Base-by-base conservation (phyloP, 441 rosid species). In the Codiaeum variegatum region DNA sequence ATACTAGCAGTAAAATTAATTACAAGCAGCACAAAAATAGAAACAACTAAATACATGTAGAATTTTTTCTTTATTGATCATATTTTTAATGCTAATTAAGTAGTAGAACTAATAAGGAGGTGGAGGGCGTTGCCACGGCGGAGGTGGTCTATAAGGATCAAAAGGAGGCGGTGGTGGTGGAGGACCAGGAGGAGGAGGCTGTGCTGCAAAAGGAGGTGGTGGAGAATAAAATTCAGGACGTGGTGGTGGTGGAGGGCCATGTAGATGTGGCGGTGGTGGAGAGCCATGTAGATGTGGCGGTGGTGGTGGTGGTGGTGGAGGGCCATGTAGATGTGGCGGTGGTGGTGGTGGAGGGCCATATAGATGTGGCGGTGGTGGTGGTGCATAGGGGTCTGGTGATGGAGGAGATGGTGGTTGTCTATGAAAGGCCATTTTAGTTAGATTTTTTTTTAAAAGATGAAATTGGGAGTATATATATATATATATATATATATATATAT, bases 161-260 rank as follows among this genome's bases (percentile, higher is more conserved):
- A 21, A 55, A 23, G 9, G 1, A 23, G 62, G 62, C 13, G 62
- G 62, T 24, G 62, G 62, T 24, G 62, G 62, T 24, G 62, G 34
- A 56, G 62, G 62, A 26, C 62, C 62, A 2, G 62, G 36, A 3
- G 36, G 62, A 0, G 54, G 54, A 16, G 58, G 58, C 4, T 29
- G 62, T 28, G 38, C 5, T 0, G 36, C n/a, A 19, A 11, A 19
- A 5, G 62, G 62, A 10, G 62, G 61, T 24, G 61, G 61, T 26
- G 61, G 62, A 56, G 62, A 34, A 56, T 56, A 56, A 56, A 56
- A 56, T 26, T 56, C 62, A 24, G 62, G 62, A 56, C 34, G 18
- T 9, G 62, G 61, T 0, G 32, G 62, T 24, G 62, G 62, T 0
- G 62, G 62, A 24, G 62, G 62, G 26, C 62, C 32, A 13, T 56